phyloP scores from a whole-genome alignment of 2,329 filamentous ascomycete species.

The Epichloe uncinata region DNA sequence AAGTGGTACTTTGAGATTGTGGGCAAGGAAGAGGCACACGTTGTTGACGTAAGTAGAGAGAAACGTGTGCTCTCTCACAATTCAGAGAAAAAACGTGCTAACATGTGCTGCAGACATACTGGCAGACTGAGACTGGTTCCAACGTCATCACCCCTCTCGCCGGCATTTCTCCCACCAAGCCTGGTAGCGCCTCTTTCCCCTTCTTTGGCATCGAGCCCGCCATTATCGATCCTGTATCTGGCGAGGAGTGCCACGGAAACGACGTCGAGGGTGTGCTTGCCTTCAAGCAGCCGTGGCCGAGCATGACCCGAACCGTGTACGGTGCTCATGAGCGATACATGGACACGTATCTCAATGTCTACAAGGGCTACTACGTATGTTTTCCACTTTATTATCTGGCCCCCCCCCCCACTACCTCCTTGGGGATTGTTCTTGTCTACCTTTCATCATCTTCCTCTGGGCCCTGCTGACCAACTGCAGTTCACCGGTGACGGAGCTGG shows the following conservation, averaged over 20 bases:
- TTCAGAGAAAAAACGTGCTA: conserved; percentile 2
- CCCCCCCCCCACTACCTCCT: too few relatives aligned
- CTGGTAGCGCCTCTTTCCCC: conserved; percentile 85
- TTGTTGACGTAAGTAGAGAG: conserved; percentile 65
- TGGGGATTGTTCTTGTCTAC: neutral
- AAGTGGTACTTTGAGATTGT: conserved; percentile 98
- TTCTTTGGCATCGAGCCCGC: conserved; percentile 98
- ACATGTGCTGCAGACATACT: conserved; percentile 64
- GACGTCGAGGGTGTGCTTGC: conserved; percentile 94
- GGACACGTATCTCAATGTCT: conserved; percentile 96
- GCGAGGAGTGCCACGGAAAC: conserved; percentile 85
- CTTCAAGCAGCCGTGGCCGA: conserved; percentile 97
- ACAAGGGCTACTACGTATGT: conserved; percentile 93
- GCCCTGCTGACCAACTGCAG: conserved; percentile 23
- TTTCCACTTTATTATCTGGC: neutral
- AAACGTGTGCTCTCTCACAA: neutral
- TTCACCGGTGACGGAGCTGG: conserved; percentile 91
- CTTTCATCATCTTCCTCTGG: neutral
- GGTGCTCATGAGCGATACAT: conserved; percentile 96
- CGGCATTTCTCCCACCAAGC: conserved; percentile 91
- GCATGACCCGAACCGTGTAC: conserved; percentile 96
- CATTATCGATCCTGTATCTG: conserved; percentile 92
- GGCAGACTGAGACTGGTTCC: conserved; percentile 98
- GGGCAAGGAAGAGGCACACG: conserved; percentile 82
- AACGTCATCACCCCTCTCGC: conserved; percentile 90